Evolutionary conservation across 2,329 filamentous ascomycete genomes (phyloP), one percentile per base, ranked within the genome.

Genomic region (Alternaria longipes): DNA sequence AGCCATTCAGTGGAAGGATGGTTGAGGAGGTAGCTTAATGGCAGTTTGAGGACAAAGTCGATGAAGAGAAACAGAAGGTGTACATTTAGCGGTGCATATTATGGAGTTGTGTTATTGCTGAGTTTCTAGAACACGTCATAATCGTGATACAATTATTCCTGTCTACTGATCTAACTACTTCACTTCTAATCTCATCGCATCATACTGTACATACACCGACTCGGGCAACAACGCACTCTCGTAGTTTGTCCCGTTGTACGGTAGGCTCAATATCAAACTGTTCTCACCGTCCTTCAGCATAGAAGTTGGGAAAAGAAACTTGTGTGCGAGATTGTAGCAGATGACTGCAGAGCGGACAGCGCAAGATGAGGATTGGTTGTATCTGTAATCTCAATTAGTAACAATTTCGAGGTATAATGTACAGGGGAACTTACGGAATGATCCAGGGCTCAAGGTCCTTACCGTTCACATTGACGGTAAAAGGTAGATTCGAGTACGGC

Each of bases 131-230:
- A 1, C 8, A 34, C 16, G 14, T 32, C 26, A 32, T 11, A 30
- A 22, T 20, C 20, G 41, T 34, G 12, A 20, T 45, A n/a, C 32
- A 41, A 5, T 16, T 24, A 3, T 8, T 22, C 8, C 40, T 5
- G 20, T 14, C 18, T 22, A 40, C 9, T 41, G 38, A 6, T 26
- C 30, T 28, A 44, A 16, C 57, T 77, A 84, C 56, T 73, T 72
- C 26, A 90, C 71, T 69, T 90, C 88, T 47, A 90, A 68, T 52
- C 87, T 80, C 70, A 90, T 68, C 2, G 88, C 87, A 77, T 90
- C 88, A 64, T 90, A 90, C 78, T 90, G 87, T 6, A 90, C 84
- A 73, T 90, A 90, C 0, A 87, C 80, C 1, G 82, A 83, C 44
- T 78, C 76, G 5, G 68, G 68, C 18, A 64, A 65, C 8, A 89